Evolutionary conservation across 345 rosid genomes (phyloP), one percentile per base, ranked within the genome.

Genomic region (Salix caprea): DNA sequence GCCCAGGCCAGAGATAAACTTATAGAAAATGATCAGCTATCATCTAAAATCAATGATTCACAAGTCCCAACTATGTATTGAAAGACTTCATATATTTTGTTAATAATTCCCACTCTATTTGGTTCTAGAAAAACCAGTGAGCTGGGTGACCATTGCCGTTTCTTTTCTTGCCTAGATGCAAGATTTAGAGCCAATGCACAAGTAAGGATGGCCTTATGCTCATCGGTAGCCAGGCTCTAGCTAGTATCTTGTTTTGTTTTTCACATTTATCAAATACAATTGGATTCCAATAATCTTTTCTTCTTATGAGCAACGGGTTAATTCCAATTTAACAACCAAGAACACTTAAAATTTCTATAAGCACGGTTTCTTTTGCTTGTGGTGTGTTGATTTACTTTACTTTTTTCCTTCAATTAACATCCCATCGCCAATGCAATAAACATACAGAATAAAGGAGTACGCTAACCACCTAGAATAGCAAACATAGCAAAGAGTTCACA

Each of bases 381-480:
- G 61, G 70, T 42, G 21, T 37, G 65, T 26, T 70, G 30, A 37
- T 67, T 61, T 26, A 46, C 21, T 39, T 56, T 56, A 65, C 37
- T 11, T 77, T 21, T n/a, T 44, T 15, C 32, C 44, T 40, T 40
- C 61, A 5, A 40, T 66, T 46, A 23, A 56, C 10, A 73, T 16
- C 8, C 40, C 48, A 77, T 65, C 48, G 56, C 69, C 61, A 67
- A 24, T 71, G 56, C 58, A 70, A 34, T 19, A 52, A 74, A 14
- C 19, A 52, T 9, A 21, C 15, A 70, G 21, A 77, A 4, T 50
- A n/a, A 42, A 4, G 11, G 62, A 73, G 23, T 12, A 44, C 16
- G 50, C 4, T n/a, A 62, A 56, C 11, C 32, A 32, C 46, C n/a
- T 32, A 32, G 30, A 66, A 26, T 3, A 26, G 60, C 58, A 21